Evolutionary conservation across 352 stramenopile genomes (phyloP).

Genomic region (Globisporangium megalacanthum): DNA sequence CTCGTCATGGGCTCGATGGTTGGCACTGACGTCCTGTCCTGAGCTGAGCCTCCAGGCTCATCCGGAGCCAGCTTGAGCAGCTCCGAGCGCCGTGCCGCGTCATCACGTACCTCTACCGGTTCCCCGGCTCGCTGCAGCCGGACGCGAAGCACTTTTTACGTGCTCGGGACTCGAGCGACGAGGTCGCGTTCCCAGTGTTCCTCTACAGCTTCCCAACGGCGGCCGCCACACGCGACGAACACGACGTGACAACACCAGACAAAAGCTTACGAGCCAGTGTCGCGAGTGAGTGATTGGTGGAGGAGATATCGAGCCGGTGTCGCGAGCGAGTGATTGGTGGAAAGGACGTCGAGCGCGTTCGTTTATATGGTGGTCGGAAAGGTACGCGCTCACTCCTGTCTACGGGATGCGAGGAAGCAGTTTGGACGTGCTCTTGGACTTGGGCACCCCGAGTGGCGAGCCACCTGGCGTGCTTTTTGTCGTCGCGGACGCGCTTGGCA

Average conservation of each 20-base stretch:
- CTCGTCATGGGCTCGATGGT: not conserved
- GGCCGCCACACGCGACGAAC: not conserved
- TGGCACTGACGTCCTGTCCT: not conserved
- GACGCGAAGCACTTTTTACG: constrained; percentile 44
- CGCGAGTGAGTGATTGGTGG: too few relatives aligned
- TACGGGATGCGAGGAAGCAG: constrained; percentile 30
- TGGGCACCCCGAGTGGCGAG: constrained; percentile 11
- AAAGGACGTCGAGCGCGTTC: not conserved
- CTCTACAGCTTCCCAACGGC: constrained; percentile 54
- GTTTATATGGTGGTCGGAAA: not conserved
- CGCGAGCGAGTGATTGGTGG: too few relatives aligned
- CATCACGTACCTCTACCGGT: constrained; percentile 75
- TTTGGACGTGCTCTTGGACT: constrained; percentile 33
- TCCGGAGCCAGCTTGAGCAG: constrained; percentile 43
- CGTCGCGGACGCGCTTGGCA: constrained; percentile 5
- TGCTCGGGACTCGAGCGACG: constrained; percentile 24
- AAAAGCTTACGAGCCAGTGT: too few relatives aligned
- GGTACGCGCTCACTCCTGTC: not conserved
- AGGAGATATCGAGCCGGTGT: not conserved
- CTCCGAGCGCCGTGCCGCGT: constrained; percentile 37
- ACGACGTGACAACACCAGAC: not conserved
- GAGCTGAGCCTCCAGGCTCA: constrained; percentile 24
- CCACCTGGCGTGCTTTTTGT: not conserved
- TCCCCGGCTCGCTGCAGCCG: constrained; percentile 30
- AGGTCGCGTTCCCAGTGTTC: constrained; percentile 69